Conservation (phyloP, 2,329 filamentous ascomycete species). For the Ophiostoma triangulosporum region DNA sequence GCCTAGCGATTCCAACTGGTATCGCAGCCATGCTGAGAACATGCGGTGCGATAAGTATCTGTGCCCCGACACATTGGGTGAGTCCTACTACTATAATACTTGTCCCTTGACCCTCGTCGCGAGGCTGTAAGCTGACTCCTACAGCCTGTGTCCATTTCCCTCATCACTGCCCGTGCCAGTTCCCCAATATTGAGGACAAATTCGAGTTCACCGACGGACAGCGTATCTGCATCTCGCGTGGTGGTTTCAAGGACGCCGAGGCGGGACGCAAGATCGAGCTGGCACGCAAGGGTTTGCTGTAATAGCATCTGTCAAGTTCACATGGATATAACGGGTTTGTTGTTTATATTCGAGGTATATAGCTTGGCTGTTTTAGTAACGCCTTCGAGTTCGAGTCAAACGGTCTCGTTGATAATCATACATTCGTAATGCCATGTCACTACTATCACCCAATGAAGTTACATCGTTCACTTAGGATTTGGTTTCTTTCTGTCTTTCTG, state of each 20-base stretch:
- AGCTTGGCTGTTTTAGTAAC: no score
- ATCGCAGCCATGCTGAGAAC: slow-evolving; percentile 35
- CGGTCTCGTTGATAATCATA: no score
- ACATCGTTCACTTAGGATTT: no score
- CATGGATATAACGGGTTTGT: neutral
- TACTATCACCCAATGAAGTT: no score
- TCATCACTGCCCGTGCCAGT: slow-evolving; percentile 91
- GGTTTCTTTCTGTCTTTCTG: no score
- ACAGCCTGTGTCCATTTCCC: slow-evolving; percentile 84
- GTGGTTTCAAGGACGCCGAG: slow-evolving; percentile 60
- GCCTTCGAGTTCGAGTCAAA: no score
- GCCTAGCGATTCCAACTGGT: slow-evolving; percentile 70
- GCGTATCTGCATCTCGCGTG: slow-evolving; percentile 60
- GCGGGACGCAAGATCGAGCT: slow-evolving; percentile 64
- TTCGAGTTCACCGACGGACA: slow-evolving; percentile 60
- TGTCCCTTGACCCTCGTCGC: no score
- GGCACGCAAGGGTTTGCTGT: slow-evolving; percentile 65
- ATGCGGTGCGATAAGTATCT: slow-evolving; percentile 89
- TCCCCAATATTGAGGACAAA: slow-evolving; percentile 63
- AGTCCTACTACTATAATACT: neutral
- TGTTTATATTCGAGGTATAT: neutral
- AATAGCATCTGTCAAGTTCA: neutral
- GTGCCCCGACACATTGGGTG: slow-evolving; percentile 72
- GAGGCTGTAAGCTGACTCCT: neutral
- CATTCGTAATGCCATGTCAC: no score